Conservation (phyloP, 106 monocot species). For the Phalaenopsis equestris region DNA sequence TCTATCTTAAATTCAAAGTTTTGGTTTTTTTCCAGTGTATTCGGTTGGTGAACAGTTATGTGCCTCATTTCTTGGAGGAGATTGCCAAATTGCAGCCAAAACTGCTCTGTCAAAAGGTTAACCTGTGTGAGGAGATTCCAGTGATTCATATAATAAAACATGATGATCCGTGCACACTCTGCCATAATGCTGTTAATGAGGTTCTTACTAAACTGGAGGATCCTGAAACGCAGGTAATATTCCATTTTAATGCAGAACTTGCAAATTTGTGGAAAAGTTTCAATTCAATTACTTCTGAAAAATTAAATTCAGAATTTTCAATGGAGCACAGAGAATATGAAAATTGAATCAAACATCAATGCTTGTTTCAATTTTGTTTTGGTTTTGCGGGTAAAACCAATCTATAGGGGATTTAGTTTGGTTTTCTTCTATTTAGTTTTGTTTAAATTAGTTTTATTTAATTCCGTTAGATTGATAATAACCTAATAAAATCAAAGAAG, state of each 20-base stretch:
- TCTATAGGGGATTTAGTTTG: no score
- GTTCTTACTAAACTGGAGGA: conserved; percentile 40
- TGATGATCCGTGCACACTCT: conserved; percentile 37
- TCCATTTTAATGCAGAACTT: background rate
- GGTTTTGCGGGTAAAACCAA: no score
- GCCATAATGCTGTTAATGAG: conserved; percentile 34
- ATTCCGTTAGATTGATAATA: no score
- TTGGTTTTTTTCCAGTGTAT: conserved; percentile 32
- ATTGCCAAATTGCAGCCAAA: conserved; percentile 33
- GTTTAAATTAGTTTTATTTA: no score
- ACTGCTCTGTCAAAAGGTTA: conserved; percentile 37
- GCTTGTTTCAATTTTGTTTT: background rate
- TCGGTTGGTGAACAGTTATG: conserved; percentile 47
- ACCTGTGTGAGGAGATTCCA: conserved; percentile 30
- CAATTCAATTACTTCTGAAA: background rate
- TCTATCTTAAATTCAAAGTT: background rate
- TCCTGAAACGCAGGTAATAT: conserved; percentile 45
- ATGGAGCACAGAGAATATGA: no score
- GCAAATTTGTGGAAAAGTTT: background rate
- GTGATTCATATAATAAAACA: conserved; percentile 8
- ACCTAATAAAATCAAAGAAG: no score
- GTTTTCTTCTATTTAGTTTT: no score
- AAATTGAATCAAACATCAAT: background rate
- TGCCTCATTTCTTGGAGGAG: conserved; percentile 40
- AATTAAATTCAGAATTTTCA: background rate